Evolutionary conservation across 768 basidiomycete genomes (phyloP).

Genomic region (Heimioporus sp.): DNA sequence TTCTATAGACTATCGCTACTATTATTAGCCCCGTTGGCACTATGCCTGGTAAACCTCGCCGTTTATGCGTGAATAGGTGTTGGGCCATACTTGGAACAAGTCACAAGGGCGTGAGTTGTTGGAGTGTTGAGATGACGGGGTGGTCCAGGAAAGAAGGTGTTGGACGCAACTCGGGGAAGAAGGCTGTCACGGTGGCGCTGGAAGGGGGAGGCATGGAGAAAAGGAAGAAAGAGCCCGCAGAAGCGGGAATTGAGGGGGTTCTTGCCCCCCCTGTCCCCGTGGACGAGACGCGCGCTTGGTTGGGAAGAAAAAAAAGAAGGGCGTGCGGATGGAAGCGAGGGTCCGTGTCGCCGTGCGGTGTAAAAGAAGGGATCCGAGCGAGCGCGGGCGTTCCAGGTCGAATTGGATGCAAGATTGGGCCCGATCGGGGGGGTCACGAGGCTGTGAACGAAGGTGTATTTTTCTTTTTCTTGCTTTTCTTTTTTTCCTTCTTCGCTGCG

Average conservation of each 20-base stretch:
- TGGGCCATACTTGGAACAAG: neutral
- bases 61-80: conserved; percentile 15
- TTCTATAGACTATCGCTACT: conserved; percentile 7
- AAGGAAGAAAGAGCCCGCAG: too few species aligned
- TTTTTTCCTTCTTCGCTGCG: neutral
- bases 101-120: conserved; percentile 6
- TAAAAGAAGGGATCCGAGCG: neutral
- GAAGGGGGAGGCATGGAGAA: too few species aligned
- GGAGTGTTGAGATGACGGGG: conserved; percentile 7
- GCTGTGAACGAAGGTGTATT: neutral
- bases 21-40: conserved; percentile 21
- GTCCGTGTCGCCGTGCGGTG: conserved; percentile 2
- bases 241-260: too few species aligned
- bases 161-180: too few species aligned
- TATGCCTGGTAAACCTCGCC: conserved; percentile 14
- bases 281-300: too few species aligned
- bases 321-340: conserved; percentile 6
- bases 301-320: conserved; percentile 1
- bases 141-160: conserved; percentile 11
- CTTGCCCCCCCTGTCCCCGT: too few species aligned
- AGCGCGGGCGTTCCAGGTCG: too few species aligned
- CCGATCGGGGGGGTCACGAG: conserved; percentile 3
- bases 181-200: too few species aligned
- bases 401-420: neutral
- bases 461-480: too few species aligned